These are phyloP conservation scores for Diplocarpon mali DNA, from an alignment of 2,329 filamentous ascomycete species.

Conservation along the genomic window DNA sequence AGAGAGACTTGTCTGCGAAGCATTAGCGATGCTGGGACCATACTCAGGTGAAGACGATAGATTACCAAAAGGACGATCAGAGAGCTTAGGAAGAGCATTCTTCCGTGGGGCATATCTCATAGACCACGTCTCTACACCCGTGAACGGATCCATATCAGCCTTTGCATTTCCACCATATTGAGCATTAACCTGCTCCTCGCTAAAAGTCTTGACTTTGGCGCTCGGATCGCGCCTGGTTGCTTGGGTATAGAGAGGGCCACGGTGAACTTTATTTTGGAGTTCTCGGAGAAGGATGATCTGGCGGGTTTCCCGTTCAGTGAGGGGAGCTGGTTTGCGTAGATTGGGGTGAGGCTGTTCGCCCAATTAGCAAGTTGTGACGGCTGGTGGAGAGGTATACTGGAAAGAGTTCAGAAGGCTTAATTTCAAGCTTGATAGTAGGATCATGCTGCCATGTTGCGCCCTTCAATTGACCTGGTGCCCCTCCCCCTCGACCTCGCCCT, in stretches of 20 bases:
- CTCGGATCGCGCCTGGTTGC: slow-evolving; percentile 26
- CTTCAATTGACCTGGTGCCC: slow-evolving; percentile 18
- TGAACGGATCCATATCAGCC: slow-evolving; percentile 47
- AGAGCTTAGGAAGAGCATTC: slow-evolving; percentile 41
- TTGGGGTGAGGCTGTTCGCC: slow-evolving; percentile 23
- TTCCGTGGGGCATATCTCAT: slow-evolving; percentile 46
- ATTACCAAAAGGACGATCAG: slow-evolving; percentile 43
- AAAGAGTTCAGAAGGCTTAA: slow-evolving; percentile 35
- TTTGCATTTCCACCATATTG: slow-evolving; percentile 24
- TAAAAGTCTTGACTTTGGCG: slow-evolving; percentile 32
- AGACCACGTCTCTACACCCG: slow-evolving; percentile 49
- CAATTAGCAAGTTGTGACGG: neutral
- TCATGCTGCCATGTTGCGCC: slow-evolving; percentile 26
- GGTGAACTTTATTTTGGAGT: slow-evolving; percentile 43
- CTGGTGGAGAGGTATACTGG: slow-evolving; percentile 29
- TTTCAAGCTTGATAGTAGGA: slow-evolving; percentile 23
- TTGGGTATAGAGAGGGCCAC: slow-evolving; percentile 44
- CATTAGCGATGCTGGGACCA: slow-evolving; percentile 13
- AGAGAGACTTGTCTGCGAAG: slow-evolving; percentile 40
- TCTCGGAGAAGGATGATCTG: slow-evolving; percentile 39
- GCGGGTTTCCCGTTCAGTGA: slow-evolving; percentile 33
- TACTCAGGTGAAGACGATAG: too few relatives aligned
- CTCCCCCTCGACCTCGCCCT: slow-evolving; percentile 20
- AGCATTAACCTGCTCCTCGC: slow-evolving; percentile 29
- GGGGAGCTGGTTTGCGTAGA: slow-evolving; percentile 29